Base-by-base conservation (phyloP, 371 early-diverging fungal genomes). In the Rhizopus arrhizus region DNA sequence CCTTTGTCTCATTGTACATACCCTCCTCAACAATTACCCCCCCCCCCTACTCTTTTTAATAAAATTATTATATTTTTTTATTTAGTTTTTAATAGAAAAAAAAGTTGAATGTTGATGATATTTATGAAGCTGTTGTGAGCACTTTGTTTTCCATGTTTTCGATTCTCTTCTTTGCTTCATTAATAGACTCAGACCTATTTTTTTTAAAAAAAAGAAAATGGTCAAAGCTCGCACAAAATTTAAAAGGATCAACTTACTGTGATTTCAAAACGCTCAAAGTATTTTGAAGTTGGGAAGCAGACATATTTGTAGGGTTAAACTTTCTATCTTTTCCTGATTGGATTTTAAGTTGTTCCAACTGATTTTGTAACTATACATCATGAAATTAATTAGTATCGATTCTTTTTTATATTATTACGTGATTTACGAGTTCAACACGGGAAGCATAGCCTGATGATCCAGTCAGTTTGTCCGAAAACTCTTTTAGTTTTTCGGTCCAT, bases 381-480 rank as follows among this genome's bases (percentile, higher is more conserved):
- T 36, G 6, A 48, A 48, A 7, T 28, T 28, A 48, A 48, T 22
- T 10, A 22, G 31, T 2, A 16, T 15, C 3, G 10, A 46, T 13
- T 22, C 16, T 46, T 8, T 16, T 16, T 46, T 46, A 7, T 46
- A 7, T 32, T 9, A 29, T 22, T 40, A 36, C 6, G 8, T 43
- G 16, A 3, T 12, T 55, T 42, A 65, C 65, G 56, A 45, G 35
- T 54, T 62, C 28, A 31, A 62, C 53, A 35, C 66, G 33, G 13
- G 62, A 56, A 34, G 16, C 31, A 22, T 65, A 65, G 16, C 70
- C 70, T 9, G 56, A 53, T 2, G 52, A 40, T 3, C 70, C 66
- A 22, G 43, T 16, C 11, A 69, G 5, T 31, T 65, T 59, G 10
- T 62, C 53, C 12, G 58, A 53, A n/a, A 65, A n/a, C 22, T 62